These are phyloP conservation scores for Xanthoconium separans DNA, from an alignment of 1,284 basidiomycete genomes.

Conservation along the genomic window DNA sequence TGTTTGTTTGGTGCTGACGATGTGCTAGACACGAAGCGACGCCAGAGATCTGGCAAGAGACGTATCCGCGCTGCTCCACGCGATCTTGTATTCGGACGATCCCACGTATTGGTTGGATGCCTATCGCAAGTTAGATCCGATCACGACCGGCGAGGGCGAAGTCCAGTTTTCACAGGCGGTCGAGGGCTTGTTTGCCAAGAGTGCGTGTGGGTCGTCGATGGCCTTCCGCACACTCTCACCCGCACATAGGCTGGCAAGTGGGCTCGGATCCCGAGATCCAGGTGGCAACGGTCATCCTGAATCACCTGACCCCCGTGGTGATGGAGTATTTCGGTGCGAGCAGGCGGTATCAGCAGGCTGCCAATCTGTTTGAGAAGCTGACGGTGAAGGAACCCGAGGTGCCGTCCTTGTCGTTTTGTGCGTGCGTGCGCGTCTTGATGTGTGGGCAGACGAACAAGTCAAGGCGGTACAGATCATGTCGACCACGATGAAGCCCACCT, in stretches of 20 bases:
- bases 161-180: no score
- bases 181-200: conserved; percentile 90
- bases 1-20: neutral
- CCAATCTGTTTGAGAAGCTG: conserved; percentile 94
- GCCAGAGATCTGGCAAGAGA: conserved; percentile 94
- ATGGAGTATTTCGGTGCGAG: conserved; percentile 98
- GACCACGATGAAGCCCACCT: no score
- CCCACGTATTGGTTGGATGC: no score
- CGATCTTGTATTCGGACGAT: conserved; percentile 92
- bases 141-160: no score
- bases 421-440: neutral
- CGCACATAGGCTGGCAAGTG: conserved; percentile 87
- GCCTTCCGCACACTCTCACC: neutral
- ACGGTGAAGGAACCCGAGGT: conserved; percentile 87
- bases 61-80: conserved; percentile 91
- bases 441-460: conserved; percentile 85
- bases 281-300: conserved; percentile 96
- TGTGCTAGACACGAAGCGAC: conserved; percentile 82
- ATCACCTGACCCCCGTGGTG: conserved; percentile 92
- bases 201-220: conserved; percentile 39
- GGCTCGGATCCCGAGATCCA: conserved; percentile 99
- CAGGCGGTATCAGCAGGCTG: conserved; percentile 84
- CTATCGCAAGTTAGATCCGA: no score
- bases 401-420: conserved; percentile 55
- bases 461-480: conserved; percentile 97